Percentiles rank a stretch among this genome's conserved stretches.
Evolutionary conservation across 495 filamentous ascomycete genomes (phyloP).

Genomic region (Hypoxylon trugodes): DNA sequence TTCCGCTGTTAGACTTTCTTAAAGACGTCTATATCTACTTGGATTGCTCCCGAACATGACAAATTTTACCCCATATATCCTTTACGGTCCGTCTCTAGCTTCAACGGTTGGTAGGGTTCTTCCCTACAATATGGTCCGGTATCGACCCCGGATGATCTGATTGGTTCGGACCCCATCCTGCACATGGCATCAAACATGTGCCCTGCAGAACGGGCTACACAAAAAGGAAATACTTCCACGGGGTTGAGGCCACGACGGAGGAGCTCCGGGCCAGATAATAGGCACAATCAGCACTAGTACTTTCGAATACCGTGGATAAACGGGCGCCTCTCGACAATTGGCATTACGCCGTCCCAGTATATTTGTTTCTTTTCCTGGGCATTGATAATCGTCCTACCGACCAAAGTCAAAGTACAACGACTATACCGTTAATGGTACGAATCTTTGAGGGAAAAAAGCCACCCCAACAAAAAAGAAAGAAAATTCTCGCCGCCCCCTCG

Average conservation of each 20-base stretch:
- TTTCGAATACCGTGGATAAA: too few species aligned
- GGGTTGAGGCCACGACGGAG: slow-evolving; percentile 1
- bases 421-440: background rate
- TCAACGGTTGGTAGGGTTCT: background rate
- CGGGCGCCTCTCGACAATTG: too few species aligned
- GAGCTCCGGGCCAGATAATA: slow-evolving; percentile 2
- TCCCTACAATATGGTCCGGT: background rate
- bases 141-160: background rate
- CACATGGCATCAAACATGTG: background rate
- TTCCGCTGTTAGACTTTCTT: background rate
- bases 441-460: background rate
- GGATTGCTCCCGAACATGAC: background rate
- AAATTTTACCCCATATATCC: background rate
- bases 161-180: slow-evolving; percentile 12
- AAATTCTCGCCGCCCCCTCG: too few species aligned
- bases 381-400: background rate
- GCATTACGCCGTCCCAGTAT: background rate
- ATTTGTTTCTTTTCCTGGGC: too few species aligned
- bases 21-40: background rate
- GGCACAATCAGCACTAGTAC: too few species aligned
- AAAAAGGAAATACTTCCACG: slow-evolving; percentile 1
- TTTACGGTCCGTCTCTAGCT: background rate
- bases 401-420: background rate
- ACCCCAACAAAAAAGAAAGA: background rate
- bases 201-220: background rate